Evolutionary conservation across 495 filamentous ascomycete genomes (phyloP), one percentile per base, ranked within the genome.

Genomic region (Choiromyces venosus): DNA sequence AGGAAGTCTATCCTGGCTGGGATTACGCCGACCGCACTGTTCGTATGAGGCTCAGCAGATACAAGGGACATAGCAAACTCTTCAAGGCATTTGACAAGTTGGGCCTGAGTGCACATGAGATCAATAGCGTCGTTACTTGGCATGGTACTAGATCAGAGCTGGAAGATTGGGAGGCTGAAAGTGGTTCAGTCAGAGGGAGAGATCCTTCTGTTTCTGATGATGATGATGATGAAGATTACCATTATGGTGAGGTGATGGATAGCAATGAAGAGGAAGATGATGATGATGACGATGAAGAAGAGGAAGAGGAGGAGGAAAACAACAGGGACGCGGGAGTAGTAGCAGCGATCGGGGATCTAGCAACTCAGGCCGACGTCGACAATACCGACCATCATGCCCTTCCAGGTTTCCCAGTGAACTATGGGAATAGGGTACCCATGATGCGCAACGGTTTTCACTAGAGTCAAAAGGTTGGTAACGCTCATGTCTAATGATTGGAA

Each of bases 51-150:
- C 56, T 77, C n/a, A 74, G 66, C 19, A 69, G 75, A 21, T 77
- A 77, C 66, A 66, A 69, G 12, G 68, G 44, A 21, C 75, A 77
- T 65, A 72, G 65, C 14, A 46, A 46, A n/a, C 74, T 77, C 35
- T 77, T 77, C 38, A 74, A 70, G 38, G 75, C 75, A 38, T 77
- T 77, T n/a, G 75, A 77, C 69, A 77, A 77, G 70, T 74, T 74
- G 5, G 75, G 72, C 64, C 70, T 77, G n/a, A 77, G 74, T 35
- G 65, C 65, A n/a, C 40, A 73, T 39, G 75, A 77, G 66, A 77
- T 77, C 7, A 74, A 77, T 56, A 44, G 71, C 25, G 74, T 77
- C 35, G 75, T 65, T 37, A 77, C 75, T 35, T 77, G 75, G 75
- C 76, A 76, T 46, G 75, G 75, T 19, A 77, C 66, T 39, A 77